phyloP scores from a whole-genome alignment of 2,329 filamentous ascomycete genomes.

The Furcasterigmium sp. region DNA sequence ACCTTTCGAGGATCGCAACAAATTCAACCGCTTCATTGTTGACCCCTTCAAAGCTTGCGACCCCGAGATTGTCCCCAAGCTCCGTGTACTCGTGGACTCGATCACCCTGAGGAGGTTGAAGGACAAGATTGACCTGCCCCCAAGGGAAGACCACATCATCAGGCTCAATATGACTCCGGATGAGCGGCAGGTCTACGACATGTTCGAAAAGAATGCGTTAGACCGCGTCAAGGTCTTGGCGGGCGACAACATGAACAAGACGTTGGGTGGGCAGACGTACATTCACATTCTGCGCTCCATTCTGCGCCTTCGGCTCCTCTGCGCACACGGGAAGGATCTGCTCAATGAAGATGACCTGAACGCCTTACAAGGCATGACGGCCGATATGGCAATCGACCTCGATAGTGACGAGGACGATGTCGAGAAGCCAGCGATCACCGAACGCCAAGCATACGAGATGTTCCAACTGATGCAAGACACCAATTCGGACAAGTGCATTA shows the following conservation, averaged over 20 bases:
- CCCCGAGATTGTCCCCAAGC: slow-evolving; percentile 73
- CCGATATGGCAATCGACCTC: slow-evolving; percentile 81
- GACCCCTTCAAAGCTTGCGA: slow-evolving; percentile 84
- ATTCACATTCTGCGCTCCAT: slow-evolving; percentile 92
- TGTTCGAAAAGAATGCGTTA: slow-evolving; percentile 77
- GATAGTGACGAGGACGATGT: slow-evolving; percentile 65
- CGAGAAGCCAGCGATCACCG: slow-evolving; percentile 51
- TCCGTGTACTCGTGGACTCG: slow-evolving; percentile 88
- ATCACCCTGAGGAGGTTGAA: slow-evolving; percentile 89
- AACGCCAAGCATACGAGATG: slow-evolving; percentile 78
- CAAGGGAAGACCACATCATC: slow-evolving; percentile 66
- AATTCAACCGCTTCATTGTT: slow-evolving; percentile 76
- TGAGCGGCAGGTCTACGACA: slow-evolving; percentile 74
- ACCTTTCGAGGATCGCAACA: slow-evolving; percentile 74
- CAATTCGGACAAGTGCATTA: slow-evolving; percentile 66
- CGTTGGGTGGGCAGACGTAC: slow-evolving; percentile 79
- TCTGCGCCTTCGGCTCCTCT: slow-evolving; percentile 80
- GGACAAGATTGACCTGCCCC: slow-evolving; percentile 80
- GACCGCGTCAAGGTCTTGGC: slow-evolving; percentile 74
- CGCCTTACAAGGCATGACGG: slow-evolving; percentile 74
- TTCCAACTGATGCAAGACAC: slow-evolving; percentile 80
- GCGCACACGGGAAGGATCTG: slow-evolving; percentile 89
- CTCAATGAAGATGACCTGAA: slow-evolving; percentile 79
- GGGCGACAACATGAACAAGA: slow-evolving; percentile 50
- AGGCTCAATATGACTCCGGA: slow-evolving; percentile 69